A percentile compares a stretch with the other conserved stretches of the same genome.
phyloP scores from a whole-genome alignment of 1,284 basidiomycete species.

The Cutaneotrichosporon cavernicola region DNA sequence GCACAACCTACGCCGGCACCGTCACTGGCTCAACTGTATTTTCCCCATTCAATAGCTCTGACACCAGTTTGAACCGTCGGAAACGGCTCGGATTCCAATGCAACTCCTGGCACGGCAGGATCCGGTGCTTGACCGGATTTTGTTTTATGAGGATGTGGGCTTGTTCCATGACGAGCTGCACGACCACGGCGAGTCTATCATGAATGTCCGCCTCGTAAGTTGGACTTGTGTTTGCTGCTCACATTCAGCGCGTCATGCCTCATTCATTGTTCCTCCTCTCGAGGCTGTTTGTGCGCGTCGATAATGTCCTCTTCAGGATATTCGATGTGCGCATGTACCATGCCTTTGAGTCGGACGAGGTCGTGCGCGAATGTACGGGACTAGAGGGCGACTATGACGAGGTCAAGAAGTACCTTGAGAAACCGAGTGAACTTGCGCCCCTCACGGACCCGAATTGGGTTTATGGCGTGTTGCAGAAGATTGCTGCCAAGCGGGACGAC shows the following conservation, averaged over 20 bases:
- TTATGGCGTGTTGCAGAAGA: conserved; percentile 67
- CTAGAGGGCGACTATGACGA: conserved; percentile 85
- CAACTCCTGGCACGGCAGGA: conserved; percentile 81
- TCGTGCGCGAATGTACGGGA: conserved; percentile 80
- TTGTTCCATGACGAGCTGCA: conserved; percentile 92
- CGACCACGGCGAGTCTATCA: conserved; percentile 82
- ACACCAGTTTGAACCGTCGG: conserved; percentile 56
- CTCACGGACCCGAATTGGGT: conserved; percentile 88
- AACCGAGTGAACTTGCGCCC: conserved; percentile 78
- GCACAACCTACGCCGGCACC: conserved; percentile 78
- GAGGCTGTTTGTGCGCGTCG: conserved; percentile 90
- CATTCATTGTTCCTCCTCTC: conserved; percentile 89
- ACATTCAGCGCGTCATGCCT: conserved; percentile 87
- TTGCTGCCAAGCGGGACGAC: conserved; percentile 49
- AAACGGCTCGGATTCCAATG: conserved; percentile 69
- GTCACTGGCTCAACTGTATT: conserved; percentile 36
- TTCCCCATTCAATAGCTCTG: conserved; percentile 21
- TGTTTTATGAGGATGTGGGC: conserved; percentile 90
- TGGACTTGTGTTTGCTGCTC: neutral
- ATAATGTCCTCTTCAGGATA: conserved; percentile 88
- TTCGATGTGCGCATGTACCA: conserved; percentile 90
- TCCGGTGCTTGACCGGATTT: conserved; percentile 63
- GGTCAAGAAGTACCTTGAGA: conserved; percentile 76
- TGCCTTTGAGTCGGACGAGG: conserved; percentile 61
- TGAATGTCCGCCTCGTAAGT: conserved; percentile 81